These are phyloP conservation scores for Rhinocladiella similis DNA, from an alignment of 2,329 filamentous ascomycete species.

Conservation along the genomic window DNA sequence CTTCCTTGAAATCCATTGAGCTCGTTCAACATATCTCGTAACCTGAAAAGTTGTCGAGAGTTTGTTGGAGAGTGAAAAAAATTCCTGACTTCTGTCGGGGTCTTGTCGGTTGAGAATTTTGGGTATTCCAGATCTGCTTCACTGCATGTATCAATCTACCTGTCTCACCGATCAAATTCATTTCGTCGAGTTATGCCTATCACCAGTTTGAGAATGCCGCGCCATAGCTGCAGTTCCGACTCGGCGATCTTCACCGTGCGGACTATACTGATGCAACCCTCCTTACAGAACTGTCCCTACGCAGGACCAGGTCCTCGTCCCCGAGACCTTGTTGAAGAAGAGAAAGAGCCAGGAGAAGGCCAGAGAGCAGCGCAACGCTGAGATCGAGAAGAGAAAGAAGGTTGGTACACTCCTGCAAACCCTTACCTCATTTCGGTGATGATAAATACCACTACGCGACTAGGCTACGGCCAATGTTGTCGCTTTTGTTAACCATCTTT, in stretches of 20 bases:
- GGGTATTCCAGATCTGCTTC: slow-evolving; percentile 24
- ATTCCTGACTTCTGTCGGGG: slow-evolving; percentile 60
- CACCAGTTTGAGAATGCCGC: slow-evolving; percentile 86
- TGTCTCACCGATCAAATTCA: slow-evolving; percentile 75
- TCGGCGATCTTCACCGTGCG: slow-evolving; percentile 75
- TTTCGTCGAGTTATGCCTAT: slow-evolving; percentile 71
- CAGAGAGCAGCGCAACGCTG: slow-evolving; percentile 80
- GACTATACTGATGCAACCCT: slow-evolving; percentile 69
- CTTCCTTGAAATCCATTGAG: slow-evolving; percentile 79
- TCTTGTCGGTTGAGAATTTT: slow-evolving; percentile 74
- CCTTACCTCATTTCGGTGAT: slow-evolving; percentile 65
- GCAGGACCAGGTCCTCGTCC: slow-evolving; percentile 92
- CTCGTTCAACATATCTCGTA: slow-evolving; percentile 39
- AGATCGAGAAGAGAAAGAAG: slow-evolving; percentile 83
- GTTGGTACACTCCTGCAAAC: slow-evolving; percentile 58
- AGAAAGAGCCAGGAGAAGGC: slow-evolving; percentile 99
- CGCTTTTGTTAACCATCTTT: slow-evolving; percentile 95
- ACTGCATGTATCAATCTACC: slow-evolving; percentile 12
- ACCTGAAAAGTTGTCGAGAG: slow-evolving; percentile 12
- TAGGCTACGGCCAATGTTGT: slow-evolving; percentile 98
- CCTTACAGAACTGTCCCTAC: slow-evolving; percentile 79
- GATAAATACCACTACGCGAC: slow-evolving; percentile 84
- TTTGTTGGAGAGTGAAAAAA: slow-evolving; percentile 33
- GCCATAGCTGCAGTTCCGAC: slow-evolving; percentile 87
- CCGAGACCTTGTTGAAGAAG: slow-evolving; percentile 99